Evolutionary conservation across 805 yeast genomes (phyloP).

Genomic region (Kodamaea neixiangensis): DNA sequence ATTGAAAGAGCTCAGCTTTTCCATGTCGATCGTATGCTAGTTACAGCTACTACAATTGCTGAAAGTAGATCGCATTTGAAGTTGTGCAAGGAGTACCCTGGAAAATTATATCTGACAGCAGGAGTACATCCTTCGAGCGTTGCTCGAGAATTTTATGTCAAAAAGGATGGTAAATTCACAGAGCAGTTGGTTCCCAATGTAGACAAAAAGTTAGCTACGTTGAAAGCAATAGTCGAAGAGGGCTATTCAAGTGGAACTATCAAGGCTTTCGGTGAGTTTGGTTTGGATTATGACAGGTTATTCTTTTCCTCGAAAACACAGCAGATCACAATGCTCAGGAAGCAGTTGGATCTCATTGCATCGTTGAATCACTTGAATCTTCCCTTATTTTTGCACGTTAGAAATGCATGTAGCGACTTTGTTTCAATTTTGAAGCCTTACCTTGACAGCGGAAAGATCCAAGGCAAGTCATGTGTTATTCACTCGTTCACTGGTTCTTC

Average conservation of each 20-base stretch:
- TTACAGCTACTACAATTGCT: slow-evolving; percentile 77
- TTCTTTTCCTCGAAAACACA: slow-evolving; percentile 68
- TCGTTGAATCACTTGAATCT: slow-evolving; percentile 46
- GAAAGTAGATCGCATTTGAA: slow-evolving; percentile 70
- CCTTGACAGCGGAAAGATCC: slow-evolving; percentile 42
- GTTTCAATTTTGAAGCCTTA: slow-evolving; percentile 64
- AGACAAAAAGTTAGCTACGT: slow-evolving; percentile 45
- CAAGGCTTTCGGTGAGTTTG: slow-evolving; percentile 91
- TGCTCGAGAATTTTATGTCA: slow-evolving; percentile 39
- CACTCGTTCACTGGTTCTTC: slow-evolving; percentile 91
- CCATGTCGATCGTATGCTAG: slow-evolving; percentile 67
- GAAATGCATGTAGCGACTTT: slow-evolving; percentile 84
- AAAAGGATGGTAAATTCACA: slow-evolving; percentile 18
- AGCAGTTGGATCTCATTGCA: slow-evolving; percentile 67
- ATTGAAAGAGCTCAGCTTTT: slow-evolving; percentile 63
- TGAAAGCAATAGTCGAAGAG: slow-evolving; percentile 49
- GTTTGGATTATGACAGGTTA: slow-evolving; percentile 90
- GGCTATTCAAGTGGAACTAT: slow-evolving; percentile 56
- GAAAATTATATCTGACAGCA: slow-evolving; percentile 59
- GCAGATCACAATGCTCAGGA: slow-evolving; percentile 67
- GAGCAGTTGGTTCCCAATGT: slow-evolving; percentile 37
- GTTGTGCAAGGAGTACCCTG: slow-evolving; percentile 46
- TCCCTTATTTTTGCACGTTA: slow-evolving; percentile 89
- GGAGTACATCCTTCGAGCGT: slow-evolving; percentile 97
- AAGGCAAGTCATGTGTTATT: slow-evolving; percentile 69